Conservation (phyloP, 805 yeast genomes). For the Ogataea trehaloabstinens region DNA sequence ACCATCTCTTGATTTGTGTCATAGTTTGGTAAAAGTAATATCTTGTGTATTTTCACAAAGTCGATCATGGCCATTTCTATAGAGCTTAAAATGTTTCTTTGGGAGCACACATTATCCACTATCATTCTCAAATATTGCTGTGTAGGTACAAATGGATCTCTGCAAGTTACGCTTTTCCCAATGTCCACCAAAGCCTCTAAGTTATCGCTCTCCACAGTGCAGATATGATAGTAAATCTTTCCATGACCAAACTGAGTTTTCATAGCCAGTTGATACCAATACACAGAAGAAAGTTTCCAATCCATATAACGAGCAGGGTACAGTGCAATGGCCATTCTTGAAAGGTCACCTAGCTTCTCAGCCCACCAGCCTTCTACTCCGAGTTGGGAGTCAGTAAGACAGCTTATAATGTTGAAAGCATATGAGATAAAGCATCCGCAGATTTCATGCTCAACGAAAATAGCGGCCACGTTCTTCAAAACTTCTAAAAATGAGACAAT, state of each 20-base stretch:
- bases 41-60: slow-evolving; percentile 66
- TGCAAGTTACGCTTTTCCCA: slow-evolving; percentile 75
- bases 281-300: slow-evolving; percentile 81
- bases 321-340: slow-evolving; percentile 84
- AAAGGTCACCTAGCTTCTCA: slow-evolving; percentile 81
- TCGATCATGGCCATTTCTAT: slow-evolving; percentile 59
- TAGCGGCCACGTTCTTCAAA: slow-evolving; percentile 67
- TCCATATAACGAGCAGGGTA: slow-evolving; percentile 78
- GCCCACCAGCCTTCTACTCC: slow-evolving; percentile 76
- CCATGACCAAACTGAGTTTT: slow-evolving; percentile 79
- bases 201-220: slow-evolving; percentile 77
- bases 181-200: slow-evolving; percentile 76
- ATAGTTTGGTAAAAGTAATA: slow-evolving; percentile 58
- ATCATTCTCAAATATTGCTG: slow-evolving; percentile 74
- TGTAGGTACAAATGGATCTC: slow-evolving; percentile 83
- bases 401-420: slow-evolving; percentile 60
- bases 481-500: slow-evolving; percentile 79
- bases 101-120: slow-evolving; percentile 74
- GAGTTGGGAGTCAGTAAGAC: slow-evolving; percentile 50
- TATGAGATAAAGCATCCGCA: slow-evolving; percentile 73
- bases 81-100: slow-evolving; percentile 56
- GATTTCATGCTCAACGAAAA: slow-evolving; percentile 71
- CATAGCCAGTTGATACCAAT: slow-evolving; percentile 78
- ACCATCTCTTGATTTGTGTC: slow-evolving; percentile 51
- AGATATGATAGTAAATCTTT: slow-evolving; percentile 81